A percentile compares a stretch with the other conserved stretches of the same genome.
Evolutionary conservation across 73 alveolate genomes (phyloP).

Genomic region (Stentor coeruleus): DNA sequence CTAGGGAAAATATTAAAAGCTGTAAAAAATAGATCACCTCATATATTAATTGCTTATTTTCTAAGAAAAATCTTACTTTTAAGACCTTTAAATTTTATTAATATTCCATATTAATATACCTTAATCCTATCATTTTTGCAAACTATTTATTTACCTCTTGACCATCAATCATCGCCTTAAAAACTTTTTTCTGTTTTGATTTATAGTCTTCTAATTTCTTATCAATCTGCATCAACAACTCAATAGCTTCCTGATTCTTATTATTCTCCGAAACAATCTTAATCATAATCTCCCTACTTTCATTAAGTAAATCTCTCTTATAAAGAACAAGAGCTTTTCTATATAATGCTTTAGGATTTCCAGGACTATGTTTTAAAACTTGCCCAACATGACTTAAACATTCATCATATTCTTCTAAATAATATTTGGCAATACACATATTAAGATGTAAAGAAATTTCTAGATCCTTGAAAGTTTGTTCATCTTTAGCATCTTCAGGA

Average conservation of each 20-base stretch:
- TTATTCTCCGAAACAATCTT: not conserved
- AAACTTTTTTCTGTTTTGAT: not conserved
- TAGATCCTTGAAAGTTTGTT: constrained; percentile 33
- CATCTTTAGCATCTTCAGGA: constrained; percentile 43
- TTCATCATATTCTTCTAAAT: constrained; percentile 38
- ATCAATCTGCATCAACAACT: not conserved
- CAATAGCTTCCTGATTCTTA: not conserved
- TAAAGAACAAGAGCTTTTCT: constrained; percentile 42
- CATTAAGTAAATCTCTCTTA: constrained; percentile 27
- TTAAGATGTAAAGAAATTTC: constrained; percentile 39
- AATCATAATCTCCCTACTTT: constrained; percentile 15
- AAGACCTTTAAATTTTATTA: no score
- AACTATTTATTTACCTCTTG: no score
- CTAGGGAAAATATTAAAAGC: no score
- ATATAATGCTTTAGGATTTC: constrained; percentile 42
- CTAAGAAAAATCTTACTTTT: no score
- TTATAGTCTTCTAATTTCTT: not conserved
- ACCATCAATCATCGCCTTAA: not conserved
- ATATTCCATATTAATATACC: no score
- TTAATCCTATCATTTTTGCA: no score
- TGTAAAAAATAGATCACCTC: no score
- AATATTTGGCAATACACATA: constrained; percentile 45
- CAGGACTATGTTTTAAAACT: constrained; percentile 40
- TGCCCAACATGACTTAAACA: constrained; percentile 38
- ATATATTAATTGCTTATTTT: no score